phyloP scores from a whole-genome alignment of 768 basidiomycete species.

The Boletus rex-veris region DNA sequence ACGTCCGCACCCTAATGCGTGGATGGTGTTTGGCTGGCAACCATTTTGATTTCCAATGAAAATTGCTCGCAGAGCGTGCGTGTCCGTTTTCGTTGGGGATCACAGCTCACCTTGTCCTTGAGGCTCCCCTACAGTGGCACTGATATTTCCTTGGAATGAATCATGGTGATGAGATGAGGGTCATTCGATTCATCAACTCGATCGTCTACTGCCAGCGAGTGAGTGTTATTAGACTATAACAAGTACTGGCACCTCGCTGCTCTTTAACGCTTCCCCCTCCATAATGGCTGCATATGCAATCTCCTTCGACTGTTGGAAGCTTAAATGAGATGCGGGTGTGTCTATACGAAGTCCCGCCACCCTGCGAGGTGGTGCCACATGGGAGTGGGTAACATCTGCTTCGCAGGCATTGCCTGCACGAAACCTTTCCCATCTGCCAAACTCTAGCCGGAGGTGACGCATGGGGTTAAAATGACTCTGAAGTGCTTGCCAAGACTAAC shows the following conservation, averaged over 20 bases:
- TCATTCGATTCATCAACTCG: background rate
- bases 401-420: too few species aligned
- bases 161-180: background rate
- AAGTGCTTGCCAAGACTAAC: too few species aligned
- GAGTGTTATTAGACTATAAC: background rate
- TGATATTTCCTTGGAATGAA: background rate
- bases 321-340: constrained; percentile 6
- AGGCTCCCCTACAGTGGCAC: constrained; percentile 3
- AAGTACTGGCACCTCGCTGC: background rate
- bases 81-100: background rate
- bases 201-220: constrained; percentile 6
- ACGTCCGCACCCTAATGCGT: background rate
- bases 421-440: too few species aligned
- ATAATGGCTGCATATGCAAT: background rate
- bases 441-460: too few species aligned
- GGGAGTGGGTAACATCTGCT: too few species aligned
- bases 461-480: too few species aligned
- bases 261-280: background rate
- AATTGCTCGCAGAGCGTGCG: background rate
- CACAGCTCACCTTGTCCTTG: constrained; percentile 16
- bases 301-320: background rate
- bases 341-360: background rate
- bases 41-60: background rate
- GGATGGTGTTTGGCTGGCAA: background rate
- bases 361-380: background rate